Conservation (phyloP, 306 rosid genomes). For the Medicago truncatula region MtrunA17r5.0-ANR NC_053046.1:39832001-39832500, state of each 20-base stretch:
- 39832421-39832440: conserved; percentile 87
- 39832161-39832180: background rate
- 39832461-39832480: conserved; percentile 84
- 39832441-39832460: conserved; percentile 93
- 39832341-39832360: conserved; percentile 95
- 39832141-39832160: background rate
- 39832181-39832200: background rate
- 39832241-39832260: background rate
- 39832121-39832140: background rate
- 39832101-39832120: conserved; percentile 14
- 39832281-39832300: background rate
- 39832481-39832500: conserved; percentile 54
- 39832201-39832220: background rate
- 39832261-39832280: conserved; percentile 8
- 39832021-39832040: conserved; percentile 8
- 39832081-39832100: background rate
- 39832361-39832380: conserved; percentile 82
- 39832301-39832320: conserved; percentile 60
- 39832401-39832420: conserved; percentile 65
- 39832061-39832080: background rate
- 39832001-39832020: conserved; percentile 11
- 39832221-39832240: background rate
- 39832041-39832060: conserved; percentile 1
- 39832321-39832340: conserved; percentile 98
- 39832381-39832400: conserved; percentile 78